Evolutionary conservation across 805 yeast genomes (phyloP).

Genomic region (Lipomyces mesembrius): DNA sequence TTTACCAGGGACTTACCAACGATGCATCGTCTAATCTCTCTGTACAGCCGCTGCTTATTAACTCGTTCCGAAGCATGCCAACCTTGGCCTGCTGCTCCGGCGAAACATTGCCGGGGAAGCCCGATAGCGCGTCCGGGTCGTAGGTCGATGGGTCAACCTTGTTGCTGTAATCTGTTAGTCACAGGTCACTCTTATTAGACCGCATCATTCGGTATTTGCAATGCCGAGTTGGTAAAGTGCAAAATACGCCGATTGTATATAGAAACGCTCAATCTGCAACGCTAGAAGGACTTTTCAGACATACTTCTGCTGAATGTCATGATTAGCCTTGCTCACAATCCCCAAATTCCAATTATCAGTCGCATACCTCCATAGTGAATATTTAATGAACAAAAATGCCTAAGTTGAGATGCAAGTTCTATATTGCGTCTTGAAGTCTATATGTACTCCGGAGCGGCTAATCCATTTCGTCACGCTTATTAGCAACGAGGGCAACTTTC

Average conservation of each 20-base stretch:
- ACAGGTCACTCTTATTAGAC: not conserved
- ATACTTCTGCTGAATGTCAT: too few species aligned
- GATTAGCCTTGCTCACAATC: too few species aligned
- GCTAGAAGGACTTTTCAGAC: too few species aligned
- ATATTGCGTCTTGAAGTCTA: not conserved
- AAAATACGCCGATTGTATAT: not conserved
- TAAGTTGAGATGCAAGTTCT: not conserved
- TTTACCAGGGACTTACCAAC: slow-evolving; percentile 31
- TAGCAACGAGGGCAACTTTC: not conserved
- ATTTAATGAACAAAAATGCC: not conserved
- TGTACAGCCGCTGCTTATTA: slow-evolving; percentile 68
- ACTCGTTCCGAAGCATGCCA: slow-evolving; percentile 59
- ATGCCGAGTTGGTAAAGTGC: not conserved
- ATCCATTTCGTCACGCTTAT: not conserved
- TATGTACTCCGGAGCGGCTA: not conserved
- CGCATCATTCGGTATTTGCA: not conserved
- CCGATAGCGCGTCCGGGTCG: slow-evolving; percentile 39
- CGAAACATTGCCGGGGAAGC: slow-evolving; percentile 76
- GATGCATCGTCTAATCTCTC: slow-evolving; percentile 74
- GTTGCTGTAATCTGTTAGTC: not conserved
- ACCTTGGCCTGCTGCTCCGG: slow-evolving; percentile 67
- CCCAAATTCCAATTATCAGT: not conserved
- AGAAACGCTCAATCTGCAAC: slow-evolving; percentile 4
- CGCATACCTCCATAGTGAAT: not conserved
- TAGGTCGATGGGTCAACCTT: slow-evolving; percentile 29